Evolutionary conservation across 2,329 filamentous ascomycete genomes (phyloP).

Genomic region (Ascochyta pisi): DNA sequence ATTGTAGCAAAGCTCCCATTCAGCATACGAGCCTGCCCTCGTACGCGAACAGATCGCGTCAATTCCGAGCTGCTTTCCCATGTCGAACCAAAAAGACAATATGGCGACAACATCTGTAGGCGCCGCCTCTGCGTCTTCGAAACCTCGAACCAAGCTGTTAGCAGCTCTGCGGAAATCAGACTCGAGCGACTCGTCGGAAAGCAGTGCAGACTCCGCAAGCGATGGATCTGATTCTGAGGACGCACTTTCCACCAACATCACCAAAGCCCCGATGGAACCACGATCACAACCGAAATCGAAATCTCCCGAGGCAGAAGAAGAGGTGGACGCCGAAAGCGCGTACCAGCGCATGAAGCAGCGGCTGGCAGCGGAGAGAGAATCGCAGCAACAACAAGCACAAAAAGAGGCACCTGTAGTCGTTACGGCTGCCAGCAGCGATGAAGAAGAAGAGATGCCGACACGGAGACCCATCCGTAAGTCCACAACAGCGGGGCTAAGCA

Average conservation of each 20-base stretch:
- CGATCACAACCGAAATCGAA: neutral
- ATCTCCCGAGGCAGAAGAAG: conserved; percentile 30
- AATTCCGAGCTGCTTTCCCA: neutral
- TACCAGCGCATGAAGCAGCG: conserved; percentile 58
- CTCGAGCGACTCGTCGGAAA: conserved; percentile 43
- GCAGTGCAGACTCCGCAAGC: conserved; percentile 49
- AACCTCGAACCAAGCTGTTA: conserved; percentile 29
- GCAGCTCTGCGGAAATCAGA: conserved; percentile 30
- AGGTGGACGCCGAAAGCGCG: conserved; percentile 48
- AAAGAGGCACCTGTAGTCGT: conserved; percentile 10
- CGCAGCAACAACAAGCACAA: conserved; percentile 20
- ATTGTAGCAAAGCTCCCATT: neutral
- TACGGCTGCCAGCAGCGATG: conserved; percentile 29
- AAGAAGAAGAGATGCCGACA: conserved; percentile 42
- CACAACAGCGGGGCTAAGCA: conserved; percentile 17
- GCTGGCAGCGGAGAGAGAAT: conserved; percentile 44
- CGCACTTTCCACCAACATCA: conserved; percentile 41
- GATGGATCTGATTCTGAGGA: conserved; percentile 34
- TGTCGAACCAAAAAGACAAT: neutral
- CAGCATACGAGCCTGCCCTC: neutral
- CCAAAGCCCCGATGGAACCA: conserved; percentile 10
- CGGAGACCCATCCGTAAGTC: conserved; percentile 25
- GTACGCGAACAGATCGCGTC: conserved; percentile 1
- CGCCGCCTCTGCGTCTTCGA: conserved; percentile 1
- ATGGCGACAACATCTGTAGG: neutral